Evolutionary conservation across 1,284 basidiomycete genomes (phyloP).

Genomic region (Jaminaea rosea): DNA sequence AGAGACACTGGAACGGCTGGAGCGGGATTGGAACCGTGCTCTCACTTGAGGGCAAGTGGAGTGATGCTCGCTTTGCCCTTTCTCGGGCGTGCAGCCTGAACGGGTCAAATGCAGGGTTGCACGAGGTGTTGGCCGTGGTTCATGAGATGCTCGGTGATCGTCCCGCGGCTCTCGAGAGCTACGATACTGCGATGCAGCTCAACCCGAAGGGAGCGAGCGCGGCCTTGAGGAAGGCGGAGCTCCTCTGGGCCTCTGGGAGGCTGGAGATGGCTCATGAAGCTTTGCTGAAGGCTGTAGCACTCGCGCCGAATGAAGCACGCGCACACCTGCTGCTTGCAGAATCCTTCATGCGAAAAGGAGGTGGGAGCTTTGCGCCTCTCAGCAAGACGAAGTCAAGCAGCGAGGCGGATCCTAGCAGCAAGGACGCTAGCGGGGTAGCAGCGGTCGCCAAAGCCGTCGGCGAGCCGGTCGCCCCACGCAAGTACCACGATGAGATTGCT

Average conservation of each 20-base stretch:
- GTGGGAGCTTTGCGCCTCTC: constrained; percentile 25
- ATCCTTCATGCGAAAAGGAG: constrained; percentile 42
- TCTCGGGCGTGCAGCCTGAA: constrained; percentile 32
- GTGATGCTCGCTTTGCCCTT: constrained; percentile 31
- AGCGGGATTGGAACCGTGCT: constrained; percentile 39
- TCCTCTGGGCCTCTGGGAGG: constrained; percentile 8
- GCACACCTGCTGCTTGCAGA: constrained; percentile 41
- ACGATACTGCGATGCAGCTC: constrained; percentile 14
- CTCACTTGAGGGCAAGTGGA: constrained; percentile 24
- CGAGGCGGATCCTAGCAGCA: neutral
- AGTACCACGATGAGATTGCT: constrained; percentile 5
- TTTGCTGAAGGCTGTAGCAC: constrained; percentile 26
- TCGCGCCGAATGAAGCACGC: constrained; percentile 36
- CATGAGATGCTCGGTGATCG: neutral
- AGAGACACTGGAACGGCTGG: constrained; percentile 43
- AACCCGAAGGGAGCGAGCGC: constrained; percentile 18
- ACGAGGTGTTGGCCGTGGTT: constrained; percentile 38
- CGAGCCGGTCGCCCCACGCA: constrained; percentile 1
- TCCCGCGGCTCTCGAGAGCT: constrained; percentile 13
- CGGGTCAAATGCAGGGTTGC: constrained; percentile 29
- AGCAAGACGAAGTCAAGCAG: too few species aligned
- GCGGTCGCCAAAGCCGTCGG: constrained; percentile 4
- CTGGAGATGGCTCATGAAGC: constrained; percentile 26
- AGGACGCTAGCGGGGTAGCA: neutral
- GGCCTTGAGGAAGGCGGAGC: constrained; percentile 14